These are phyloP conservation scores for Grigorovia transvaalensis DNA, from an alignment of 805 yeast genomes.

Conservation along the genomic window DNA sequence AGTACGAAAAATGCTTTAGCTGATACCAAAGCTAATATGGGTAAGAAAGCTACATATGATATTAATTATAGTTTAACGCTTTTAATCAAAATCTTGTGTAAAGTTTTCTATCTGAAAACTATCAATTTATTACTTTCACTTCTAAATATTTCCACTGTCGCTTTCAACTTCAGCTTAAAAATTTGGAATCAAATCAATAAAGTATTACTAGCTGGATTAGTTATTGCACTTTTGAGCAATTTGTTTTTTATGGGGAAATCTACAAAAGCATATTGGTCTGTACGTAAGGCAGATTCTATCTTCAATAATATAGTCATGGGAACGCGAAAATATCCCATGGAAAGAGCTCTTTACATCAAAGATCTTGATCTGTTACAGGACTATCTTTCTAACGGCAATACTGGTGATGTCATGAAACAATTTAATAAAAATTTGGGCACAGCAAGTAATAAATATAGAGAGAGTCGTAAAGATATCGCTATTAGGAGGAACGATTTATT, in stretches of 20 bases:
- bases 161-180: not conserved
- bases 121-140: slow-evolving; percentile 7
- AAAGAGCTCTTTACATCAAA: slow-evolving; percentile 49
- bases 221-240: slow-evolving; percentile 41
- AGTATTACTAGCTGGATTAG: slow-evolving; percentile 33
- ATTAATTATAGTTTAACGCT: slow-evolving; percentile 7
- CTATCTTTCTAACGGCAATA: slow-evolving; percentile 31
- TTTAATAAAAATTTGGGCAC: slow-evolving; percentile 15
- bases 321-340: slow-evolving; percentile 31
- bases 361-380: slow-evolving; percentile 39
- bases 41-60: slow-evolving; percentile 5
- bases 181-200: slow-evolving; percentile 24
- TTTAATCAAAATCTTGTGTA: slow-evolving; percentile 6
- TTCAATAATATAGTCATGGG: slow-evolving; percentile 21
- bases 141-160: slow-evolving; percentile 6
- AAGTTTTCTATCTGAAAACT: slow-evolving; percentile 4
- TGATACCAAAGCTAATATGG: slow-evolving; percentile 1
- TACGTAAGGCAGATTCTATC: slow-evolving; percentile 34
- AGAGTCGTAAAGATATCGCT: slow-evolving; percentile 43
- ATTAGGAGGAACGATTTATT: slow-evolving; percentile 62
- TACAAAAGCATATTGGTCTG: slow-evolving; percentile 48
- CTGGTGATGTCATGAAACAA: slow-evolving; percentile 25
- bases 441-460: slow-evolving; percentile 18
- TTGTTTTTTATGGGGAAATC: slow-evolving; percentile 42
- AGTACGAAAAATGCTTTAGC: not conserved